A percentile compares a stretch with the other conserved stretches of the same genome.
These are phyloP conservation scores for Mucor piriformis DNA, from an alignment of 371 early-diverging fungal species.

Conservation along the genomic window DNA sequence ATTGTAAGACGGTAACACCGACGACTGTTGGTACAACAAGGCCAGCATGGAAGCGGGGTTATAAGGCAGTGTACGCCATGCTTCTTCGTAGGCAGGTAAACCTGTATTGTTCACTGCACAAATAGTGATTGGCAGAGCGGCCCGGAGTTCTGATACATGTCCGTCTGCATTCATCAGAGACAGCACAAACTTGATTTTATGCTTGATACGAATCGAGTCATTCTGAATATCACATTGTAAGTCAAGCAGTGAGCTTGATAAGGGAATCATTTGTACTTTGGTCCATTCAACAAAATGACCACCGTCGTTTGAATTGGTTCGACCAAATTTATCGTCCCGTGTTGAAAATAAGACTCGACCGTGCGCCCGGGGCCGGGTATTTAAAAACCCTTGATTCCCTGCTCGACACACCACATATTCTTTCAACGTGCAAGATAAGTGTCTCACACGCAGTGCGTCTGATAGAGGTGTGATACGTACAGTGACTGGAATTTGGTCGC, in stretches of 20 bases:
- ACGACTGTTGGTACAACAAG: background rate
- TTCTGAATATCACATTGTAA: slow-evolving; percentile 46
- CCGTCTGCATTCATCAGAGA: slow-evolving; percentile 32
- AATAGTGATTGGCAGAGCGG: slow-evolving; percentile 36
- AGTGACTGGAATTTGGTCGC: slow-evolving; percentile 41
- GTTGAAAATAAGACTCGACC: slow-evolving; percentile 34
- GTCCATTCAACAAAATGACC: slow-evolving; percentile 33
- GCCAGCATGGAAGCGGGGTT: slow-evolving; percentile 21
- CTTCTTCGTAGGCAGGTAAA: slow-evolving; percentile 43
- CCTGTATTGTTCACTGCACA: slow-evolving; percentile 28
- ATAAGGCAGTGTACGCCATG: slow-evolving; percentile 38
- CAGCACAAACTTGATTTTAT: slow-evolving; percentile 34
- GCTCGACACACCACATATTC: slow-evolving; percentile 45
- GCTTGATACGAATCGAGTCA: slow-evolving; percentile 42
- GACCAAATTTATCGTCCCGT: slow-evolving; percentile 31
- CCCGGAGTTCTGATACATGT: slow-evolving; percentile 42
- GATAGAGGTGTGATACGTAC: slow-evolving; percentile 41
- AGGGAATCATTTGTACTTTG: slow-evolving; percentile 25
- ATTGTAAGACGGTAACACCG: slow-evolving; percentile 21
- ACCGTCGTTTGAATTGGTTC: background rate
- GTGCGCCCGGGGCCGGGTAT: slow-evolving; percentile 35
- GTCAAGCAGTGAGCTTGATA: slow-evolving; percentile 28
- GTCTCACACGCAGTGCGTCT: slow-evolving; percentile 28
- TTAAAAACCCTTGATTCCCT: slow-evolving; percentile 23
- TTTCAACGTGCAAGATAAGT: slow-evolving; percentile 39